phyloP scores from a whole-genome alignment of 331 rosid species.

The Cydonia oblonga region DNA sequence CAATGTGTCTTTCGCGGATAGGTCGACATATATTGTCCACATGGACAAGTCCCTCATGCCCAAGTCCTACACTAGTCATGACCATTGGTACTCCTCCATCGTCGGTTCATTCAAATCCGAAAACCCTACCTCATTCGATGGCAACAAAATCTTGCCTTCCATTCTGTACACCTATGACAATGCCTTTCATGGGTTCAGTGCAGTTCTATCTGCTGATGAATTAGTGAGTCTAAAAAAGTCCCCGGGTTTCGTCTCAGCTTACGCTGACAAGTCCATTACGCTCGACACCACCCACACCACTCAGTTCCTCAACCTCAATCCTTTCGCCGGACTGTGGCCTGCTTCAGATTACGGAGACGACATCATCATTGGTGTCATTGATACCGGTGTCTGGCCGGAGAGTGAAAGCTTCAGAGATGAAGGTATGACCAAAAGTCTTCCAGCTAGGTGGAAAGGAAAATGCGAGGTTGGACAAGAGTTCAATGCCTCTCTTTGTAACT shows the following conservation, averaged over 20 bases:
- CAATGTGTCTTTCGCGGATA: conserved; percentile 3
- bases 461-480: conserved; percentile 48
- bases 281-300: conserved; percentile 49
- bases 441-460: conserved; percentile 41
- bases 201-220: conserved; percentile 23
- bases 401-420: conserved; percentile 42
- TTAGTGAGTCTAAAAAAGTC: conserved; percentile 13
- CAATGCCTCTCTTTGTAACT: conserved; percentile 39
- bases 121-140: not conserved
- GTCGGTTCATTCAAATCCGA: conserved; percentile 21
- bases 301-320: conserved; percentile 34
- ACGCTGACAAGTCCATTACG: conserved; percentile 19
- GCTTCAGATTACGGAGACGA: conserved; percentile 34
- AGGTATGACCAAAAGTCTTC: conserved; percentile 28
- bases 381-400: conserved; percentile 48
- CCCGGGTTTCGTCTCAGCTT: conserved; percentile 35
- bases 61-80: conserved; percentile 20
- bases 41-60: conserved; percentile 47
- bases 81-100: conserved; percentile 39
- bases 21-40: conserved; percentile 38
- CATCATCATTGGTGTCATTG: conserved; percentile 37
- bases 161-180: conserved; percentile 25
- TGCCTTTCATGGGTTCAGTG: conserved; percentile 52
- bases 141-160: not conserved
- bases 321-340: conserved; percentile 35